Evolutionary conservation across 352 stramenopile species (phyloP).

Genomic region (Globisporangium barbulae): DNA sequence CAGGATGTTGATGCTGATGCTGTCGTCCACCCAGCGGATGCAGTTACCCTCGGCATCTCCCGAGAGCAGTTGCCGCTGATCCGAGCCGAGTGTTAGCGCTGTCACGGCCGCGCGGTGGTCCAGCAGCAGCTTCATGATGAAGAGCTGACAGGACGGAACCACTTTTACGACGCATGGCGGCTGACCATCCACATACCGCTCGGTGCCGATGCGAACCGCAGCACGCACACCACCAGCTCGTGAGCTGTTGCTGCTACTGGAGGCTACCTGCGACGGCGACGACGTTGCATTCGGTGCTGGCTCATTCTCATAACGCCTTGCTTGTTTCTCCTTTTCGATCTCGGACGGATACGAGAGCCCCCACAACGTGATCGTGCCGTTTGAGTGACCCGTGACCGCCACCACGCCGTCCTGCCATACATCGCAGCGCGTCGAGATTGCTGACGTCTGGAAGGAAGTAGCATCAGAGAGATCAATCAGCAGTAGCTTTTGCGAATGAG

Average conservation of each 20-base stretch:
- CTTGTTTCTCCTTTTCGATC: conserved; percentile 28
- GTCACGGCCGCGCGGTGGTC: conserved; percentile 65
- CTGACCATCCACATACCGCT: conserved; percentile 11
- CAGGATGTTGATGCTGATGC: conserved; percentile 53
- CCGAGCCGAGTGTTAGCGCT: conserved; percentile 41
- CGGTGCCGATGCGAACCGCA: conserved; percentile 15
- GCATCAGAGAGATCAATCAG: conserved; percentile 1
- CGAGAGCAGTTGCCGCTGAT: conserved; percentile 71
- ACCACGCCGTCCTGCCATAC: conserved; percentile 70
- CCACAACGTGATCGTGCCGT: conserved; percentile 74
- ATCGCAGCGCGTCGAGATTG: conserved; percentile 67
- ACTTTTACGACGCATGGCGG: conserved; percentile 27
- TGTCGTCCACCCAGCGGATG: conserved; percentile 83
- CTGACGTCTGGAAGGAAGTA: conserved; percentile 34
- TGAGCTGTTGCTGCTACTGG: background rate
- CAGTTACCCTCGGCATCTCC: conserved; percentile 63
- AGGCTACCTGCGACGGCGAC: background rate
- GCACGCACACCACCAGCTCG: conserved; percentile 9
- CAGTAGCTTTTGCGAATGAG: background rate
- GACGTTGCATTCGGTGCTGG: background rate
- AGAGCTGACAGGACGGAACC: conserved; percentile 64
- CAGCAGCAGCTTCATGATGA: conserved; percentile 71
- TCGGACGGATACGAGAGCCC: conserved; percentile 60
- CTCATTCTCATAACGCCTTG: conserved; percentile 4
- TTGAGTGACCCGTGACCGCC: conserved; percentile 60